phyloP scores from a whole-genome alignment of 176 grass and related monocot species.

The Oryza coarctata region DNA sequence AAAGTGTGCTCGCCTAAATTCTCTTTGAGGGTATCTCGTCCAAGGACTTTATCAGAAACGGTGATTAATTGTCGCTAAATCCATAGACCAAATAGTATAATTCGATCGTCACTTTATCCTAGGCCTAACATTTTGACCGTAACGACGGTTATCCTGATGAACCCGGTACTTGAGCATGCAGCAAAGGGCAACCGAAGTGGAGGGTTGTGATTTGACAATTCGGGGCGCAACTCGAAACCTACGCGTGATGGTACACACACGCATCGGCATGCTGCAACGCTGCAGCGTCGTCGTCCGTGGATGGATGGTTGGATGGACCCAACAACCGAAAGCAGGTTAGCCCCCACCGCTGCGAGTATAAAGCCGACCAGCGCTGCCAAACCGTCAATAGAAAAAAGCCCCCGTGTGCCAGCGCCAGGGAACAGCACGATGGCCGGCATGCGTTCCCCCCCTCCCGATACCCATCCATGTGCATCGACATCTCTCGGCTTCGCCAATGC shows the following conservation, averaged over 20 bases:
- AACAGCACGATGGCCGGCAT: constrained; percentile 34
- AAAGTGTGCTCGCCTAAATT: not conserved
- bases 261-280: not conserved
- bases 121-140: not conserved
- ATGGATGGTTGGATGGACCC: not conserved
- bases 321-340: not conserved
- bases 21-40: not conserved
- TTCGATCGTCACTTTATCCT: not conserved
- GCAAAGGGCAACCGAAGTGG: not conserved
- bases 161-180: not conserved
- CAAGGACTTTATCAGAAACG: not conserved
- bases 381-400: constrained; percentile 37
- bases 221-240: constrained; percentile 32
- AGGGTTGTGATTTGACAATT: constrained; percentile 24
- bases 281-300: not conserved
- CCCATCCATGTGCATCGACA: too few species aligned
- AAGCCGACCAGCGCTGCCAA: constrained; percentile 48
- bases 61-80: not conserved
- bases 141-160: not conserved
- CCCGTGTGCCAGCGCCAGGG: constrained; percentile 34
- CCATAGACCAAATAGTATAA: not conserved
- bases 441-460: not conserved
- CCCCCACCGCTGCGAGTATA: constrained; percentile 23
- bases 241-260: not conserved
- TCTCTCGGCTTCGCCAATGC: not conserved